These are phyloP conservation scores for Erodium moschatum DNA, from an alignment of 441 rosid species.

Conservation along the genomic window DNA sequence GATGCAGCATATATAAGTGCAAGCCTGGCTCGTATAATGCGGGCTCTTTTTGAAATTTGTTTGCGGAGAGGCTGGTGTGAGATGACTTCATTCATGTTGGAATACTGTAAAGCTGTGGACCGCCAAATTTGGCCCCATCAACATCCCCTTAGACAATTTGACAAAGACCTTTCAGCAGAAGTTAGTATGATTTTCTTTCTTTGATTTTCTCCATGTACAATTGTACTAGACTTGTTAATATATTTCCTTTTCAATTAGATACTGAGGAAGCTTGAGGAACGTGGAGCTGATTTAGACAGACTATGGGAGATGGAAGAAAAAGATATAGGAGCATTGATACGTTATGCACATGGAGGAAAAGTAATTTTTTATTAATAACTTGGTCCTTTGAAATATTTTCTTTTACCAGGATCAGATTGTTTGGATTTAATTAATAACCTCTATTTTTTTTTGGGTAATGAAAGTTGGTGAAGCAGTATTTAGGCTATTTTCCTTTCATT, in stretches of 20 bases:
- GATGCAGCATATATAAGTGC: slow-evolving; percentile 99
- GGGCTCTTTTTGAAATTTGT: slow-evolving; percentile 94
- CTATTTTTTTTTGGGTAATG: slow-evolving; percentile 22
- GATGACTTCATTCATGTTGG: slow-evolving; percentile 90
- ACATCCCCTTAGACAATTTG: slow-evolving; percentile 96
- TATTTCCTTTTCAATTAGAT: slow-evolving; percentile 40
- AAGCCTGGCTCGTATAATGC: slow-evolving; percentile 97
- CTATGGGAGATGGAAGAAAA: slow-evolving; percentile 93
- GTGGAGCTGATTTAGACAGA: slow-evolving; percentile 77
- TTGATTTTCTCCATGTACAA: slow-evolving; percentile 13
- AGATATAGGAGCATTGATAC: slow-evolving; percentile 89
- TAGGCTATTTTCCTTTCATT: slow-evolving; percentile 80
- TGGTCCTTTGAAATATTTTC: slow-evolving; percentile 16
- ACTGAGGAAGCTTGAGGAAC: slow-evolving; percentile 95
- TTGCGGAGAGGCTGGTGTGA: slow-evolving; percentile 93
- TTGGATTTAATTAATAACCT: slow-evolving; percentile 9
- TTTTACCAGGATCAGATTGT: slow-evolving; percentile 14
- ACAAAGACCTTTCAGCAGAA: slow-evolving; percentile 73
- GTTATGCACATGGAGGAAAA: slow-evolving; percentile 93
- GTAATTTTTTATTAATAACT: slow-evolving; percentile 27
- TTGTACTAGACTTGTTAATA: slow-evolving; percentile 19
- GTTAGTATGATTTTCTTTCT: slow-evolving; percentile 38
- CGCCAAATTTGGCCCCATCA: slow-evolving; percentile 97
- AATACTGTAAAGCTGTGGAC: slow-evolving; percentile 99
- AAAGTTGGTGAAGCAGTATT: slow-evolving; percentile 83